Conservation (phyloP, 2,329 filamentous ascomycete species). For the Leptographium flavum region DNA sequence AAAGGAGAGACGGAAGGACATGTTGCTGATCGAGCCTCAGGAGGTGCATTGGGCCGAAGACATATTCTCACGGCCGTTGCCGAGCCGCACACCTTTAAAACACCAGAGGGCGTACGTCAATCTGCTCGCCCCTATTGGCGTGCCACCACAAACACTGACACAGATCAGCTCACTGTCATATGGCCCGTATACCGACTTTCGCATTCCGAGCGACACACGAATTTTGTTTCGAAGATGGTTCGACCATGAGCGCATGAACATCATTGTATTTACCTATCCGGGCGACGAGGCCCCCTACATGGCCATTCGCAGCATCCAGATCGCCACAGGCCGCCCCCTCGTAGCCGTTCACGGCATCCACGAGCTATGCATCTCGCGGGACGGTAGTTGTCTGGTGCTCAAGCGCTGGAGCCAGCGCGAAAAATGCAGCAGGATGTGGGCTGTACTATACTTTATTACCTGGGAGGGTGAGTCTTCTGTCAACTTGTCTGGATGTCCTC, state of each 20-base stretch:
- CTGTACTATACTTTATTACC: conserved; percentile 38
- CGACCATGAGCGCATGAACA: conserved; percentile 37
- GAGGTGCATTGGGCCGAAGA: conserved; percentile 50
- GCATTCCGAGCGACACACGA: conserved; percentile 31
- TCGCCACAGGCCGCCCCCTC: conserved; percentile 23
- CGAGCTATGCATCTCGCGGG: conserved; percentile 37
- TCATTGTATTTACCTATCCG: conserved; percentile 36
- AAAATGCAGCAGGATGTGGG: conserved; percentile 35
- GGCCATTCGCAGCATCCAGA: conserved; percentile 28
- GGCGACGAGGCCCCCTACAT: conserved; percentile 30
- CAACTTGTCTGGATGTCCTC: neutral
- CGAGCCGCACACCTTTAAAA: conserved; percentile 34
- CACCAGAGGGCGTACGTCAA: conserved; percentile 16
- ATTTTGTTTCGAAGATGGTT: conserved; percentile 43
- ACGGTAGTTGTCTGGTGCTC: conserved; percentile 33
- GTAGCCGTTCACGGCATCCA: conserved; percentile 38
- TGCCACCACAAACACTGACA: neutral
- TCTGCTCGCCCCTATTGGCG: no score
- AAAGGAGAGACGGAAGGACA: neutral
- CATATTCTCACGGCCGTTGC: conserved; percentile 41
- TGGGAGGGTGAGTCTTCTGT: conserved; percentile 41
- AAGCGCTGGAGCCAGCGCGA: conserved; percentile 34
- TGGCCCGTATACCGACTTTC: conserved; percentile 29
- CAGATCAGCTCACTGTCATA: conserved; percentile 28
- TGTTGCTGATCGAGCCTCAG: no score